Evolutionary conservation across 805 yeast genomes (phyloP).

Genomic region (Starmera dryadoides): DNA sequence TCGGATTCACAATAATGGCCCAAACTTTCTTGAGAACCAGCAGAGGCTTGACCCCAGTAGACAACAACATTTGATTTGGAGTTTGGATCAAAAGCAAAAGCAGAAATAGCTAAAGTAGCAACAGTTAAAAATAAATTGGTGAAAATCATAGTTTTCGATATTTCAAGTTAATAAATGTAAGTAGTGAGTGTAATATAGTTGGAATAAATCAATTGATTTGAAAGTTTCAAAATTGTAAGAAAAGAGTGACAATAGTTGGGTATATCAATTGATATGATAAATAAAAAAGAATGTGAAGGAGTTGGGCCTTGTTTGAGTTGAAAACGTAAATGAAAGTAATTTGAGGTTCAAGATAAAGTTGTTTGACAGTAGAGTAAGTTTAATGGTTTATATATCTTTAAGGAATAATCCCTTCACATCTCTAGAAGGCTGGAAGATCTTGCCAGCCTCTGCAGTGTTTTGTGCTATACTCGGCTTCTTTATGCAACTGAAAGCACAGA

Average conservation of each 20-base stretch:
- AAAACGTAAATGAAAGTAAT: no score
- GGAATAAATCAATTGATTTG: no score
- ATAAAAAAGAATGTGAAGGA: neutral
- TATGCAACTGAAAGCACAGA: no score
- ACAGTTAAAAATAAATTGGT: neutral
- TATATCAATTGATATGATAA: neutral
- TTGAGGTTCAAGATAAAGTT: no score
- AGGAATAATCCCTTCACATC: no score
- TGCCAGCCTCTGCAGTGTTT: no score
- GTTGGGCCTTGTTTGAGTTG: neutral
- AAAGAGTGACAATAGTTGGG: neutral
- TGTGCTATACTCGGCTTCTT: no score
- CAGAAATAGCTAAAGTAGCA: constrained; percentile 3
- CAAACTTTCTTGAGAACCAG: constrained; percentile 42
- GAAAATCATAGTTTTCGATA: neutral
- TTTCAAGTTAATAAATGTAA: neutral
- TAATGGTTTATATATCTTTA: no score
- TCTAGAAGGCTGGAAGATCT: no score
- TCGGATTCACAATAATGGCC: constrained; percentile 58
- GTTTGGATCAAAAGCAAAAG: constrained; percentile 23
- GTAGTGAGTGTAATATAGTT: neutral
- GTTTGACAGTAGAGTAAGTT: no score
- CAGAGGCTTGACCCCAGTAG: constrained; percentile 87
- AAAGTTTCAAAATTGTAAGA: neutral
- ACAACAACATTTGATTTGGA: constrained; percentile 59